Base-by-base conservation (phyloP, 352 stramenopile genomes). In the Globisporangium yorkense region DNA sequence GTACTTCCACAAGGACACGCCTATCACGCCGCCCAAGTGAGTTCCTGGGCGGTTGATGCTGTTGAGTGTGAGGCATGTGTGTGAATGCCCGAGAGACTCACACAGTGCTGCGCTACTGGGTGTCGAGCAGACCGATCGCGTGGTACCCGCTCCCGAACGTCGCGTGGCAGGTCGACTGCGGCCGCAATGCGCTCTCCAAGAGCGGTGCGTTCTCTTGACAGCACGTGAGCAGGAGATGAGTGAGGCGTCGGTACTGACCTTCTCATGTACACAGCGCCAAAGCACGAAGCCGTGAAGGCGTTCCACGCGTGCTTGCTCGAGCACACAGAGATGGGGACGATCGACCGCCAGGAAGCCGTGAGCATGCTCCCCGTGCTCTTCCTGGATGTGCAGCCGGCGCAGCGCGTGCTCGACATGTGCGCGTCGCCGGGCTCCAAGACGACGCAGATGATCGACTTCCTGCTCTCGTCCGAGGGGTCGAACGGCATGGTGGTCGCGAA, bases 391-490 rank as follows among this genome's bases (percentile, higher is more conserved):
- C 65, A 97, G 48, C 83, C 79, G 2, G 67, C 89, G 56, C 83
- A 98, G 59, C 66, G 58, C 37, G 82, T 92, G 47, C 69, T 94
- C 29, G 83, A 95, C 59, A 92, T 95, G 82, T 93, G 84, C 61
- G 97, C 98, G 15, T 98, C 97, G n/a, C 98, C 98, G 0, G 98
- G 98, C 16, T 98, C 89, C 47, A 99, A 99, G 72, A 99, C 98
- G 24, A 97, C 90, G 45, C 97, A 99, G 71, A 80, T 99, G 52
- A 77, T 99, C 18, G 97, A 98, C 55, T 87, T 93, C 43, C 60
- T 94, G 39, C 58, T 84, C 16, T 24, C 59, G 41, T 37, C 43
- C 5, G 48, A 63, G 5, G 33, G 40, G 57, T 71, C 67, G 41
- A 73, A 68, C 8, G 85, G 96, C 16, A 83, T 96, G 52, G 92